A percentile compares a stretch with the other conserved stretches of the same genome.
phyloP scores from a whole-genome alignment of 2,329 filamentous ascomycete species.

The Septoria linicola region DNA sequence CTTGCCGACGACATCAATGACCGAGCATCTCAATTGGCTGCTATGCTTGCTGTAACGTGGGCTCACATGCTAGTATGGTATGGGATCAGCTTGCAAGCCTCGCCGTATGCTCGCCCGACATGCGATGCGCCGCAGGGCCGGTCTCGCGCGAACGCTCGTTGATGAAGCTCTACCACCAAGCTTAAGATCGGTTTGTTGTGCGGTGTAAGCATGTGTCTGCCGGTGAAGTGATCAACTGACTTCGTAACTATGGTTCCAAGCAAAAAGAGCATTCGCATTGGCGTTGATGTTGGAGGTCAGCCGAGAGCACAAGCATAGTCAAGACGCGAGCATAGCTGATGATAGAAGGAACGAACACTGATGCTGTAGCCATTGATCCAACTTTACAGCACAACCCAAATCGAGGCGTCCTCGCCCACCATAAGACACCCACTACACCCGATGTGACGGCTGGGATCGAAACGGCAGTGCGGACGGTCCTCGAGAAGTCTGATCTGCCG shows the following conservation, averaged over 20 bases:
- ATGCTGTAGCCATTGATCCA: conserved; percentile 37
- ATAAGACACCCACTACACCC: conserved; percentile 43
- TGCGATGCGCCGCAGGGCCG: neutral
- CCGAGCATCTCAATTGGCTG: too few relatives aligned
- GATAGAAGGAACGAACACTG: conserved; percentile 37
- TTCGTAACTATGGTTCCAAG: neutral
- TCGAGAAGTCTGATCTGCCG: conserved; percentile 38
- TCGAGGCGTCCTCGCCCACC: conserved; percentile 35
- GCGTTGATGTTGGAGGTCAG: conserved; percentile 47
- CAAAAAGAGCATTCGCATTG: conserved; percentile 40
- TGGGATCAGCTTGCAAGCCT: neutral
- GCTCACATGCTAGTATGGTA: neutral
- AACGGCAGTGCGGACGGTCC: conserved; percentile 39
- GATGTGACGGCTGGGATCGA: conserved; percentile 47
- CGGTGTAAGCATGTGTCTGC: neutral
- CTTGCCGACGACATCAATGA: neutral
- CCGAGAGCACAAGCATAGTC: neutral
- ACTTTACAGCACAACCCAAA: conserved; percentile 29
- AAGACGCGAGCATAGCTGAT: neutral
- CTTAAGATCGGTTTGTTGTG: neutral
- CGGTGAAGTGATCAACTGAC: neutral
- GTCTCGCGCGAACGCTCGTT: neutral
- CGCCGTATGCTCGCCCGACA: neutral
- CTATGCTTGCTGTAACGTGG: too few relatives aligned
- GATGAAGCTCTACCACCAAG: neutral